These are phyloP conservation scores for Chalciporus sphaerocephalus DNA, from an alignment of 768 basidiomycete genomes.

Conservation along the genomic window DNA sequence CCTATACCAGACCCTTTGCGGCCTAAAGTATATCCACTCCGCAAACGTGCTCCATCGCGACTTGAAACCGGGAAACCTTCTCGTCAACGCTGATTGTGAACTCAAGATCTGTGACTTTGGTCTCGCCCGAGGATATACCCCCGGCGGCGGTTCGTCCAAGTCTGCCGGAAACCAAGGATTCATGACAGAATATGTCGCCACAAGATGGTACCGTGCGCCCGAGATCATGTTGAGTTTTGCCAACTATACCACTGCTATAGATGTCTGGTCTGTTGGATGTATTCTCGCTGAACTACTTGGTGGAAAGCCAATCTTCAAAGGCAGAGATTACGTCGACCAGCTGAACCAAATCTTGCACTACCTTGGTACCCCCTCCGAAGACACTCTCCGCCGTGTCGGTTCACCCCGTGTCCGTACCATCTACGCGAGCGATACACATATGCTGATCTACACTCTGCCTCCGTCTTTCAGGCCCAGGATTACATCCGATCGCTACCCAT, in stretches of 20 bases:
- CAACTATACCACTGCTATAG: constrained; percentile 88
- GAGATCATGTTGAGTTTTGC: constrained; percentile 99
- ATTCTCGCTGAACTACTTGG: constrained; percentile 90
- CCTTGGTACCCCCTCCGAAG: constrained; percentile 96
- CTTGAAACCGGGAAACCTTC: constrained; percentile 89
- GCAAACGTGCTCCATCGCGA: constrained; percentile 97
- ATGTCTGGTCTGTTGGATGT: constrained; percentile 96
- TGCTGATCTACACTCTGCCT: constrained; percentile 4
- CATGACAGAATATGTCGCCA: constrained; percentile 99
- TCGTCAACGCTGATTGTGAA: constrained; percentile 98
- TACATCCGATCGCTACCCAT: constrained; percentile 98
- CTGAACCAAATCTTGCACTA: constrained; percentile 97
- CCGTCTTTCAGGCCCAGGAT: constrained; percentile 72
- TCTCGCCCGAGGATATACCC: constrained; percentile 89
- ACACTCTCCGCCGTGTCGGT: constrained; percentile 92
- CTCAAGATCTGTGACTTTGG: constrained; percentile 99
- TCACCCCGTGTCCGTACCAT: constrained; percentile 71
- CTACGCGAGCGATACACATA: background rate
- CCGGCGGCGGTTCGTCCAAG: constrained; percentile 69
- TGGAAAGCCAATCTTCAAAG: constrained; percentile 95
- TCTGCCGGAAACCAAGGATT: constrained; percentile 85
- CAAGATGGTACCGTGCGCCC: constrained; percentile 96
- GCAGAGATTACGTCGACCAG: constrained; percentile 98
- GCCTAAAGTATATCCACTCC: constrained; percentile 96
- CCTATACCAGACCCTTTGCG: constrained; percentile 97